Conservation (phyloP, 148 eudicot species). For the Beta vulgaris region DNA sequence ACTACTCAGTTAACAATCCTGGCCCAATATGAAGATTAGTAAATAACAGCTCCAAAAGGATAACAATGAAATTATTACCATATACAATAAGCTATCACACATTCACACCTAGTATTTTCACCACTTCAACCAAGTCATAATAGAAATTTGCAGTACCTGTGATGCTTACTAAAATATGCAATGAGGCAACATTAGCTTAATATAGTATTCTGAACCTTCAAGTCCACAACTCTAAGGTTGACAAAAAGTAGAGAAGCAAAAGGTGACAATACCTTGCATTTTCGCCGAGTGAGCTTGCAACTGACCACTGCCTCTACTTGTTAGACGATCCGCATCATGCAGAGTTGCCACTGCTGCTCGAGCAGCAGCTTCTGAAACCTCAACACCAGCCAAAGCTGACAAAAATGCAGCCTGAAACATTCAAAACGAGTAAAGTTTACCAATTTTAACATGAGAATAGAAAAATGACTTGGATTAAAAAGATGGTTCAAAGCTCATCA, state of each 20-base stretch:
- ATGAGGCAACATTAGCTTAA: background rate
- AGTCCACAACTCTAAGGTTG: background rate
- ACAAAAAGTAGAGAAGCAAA: background rate
- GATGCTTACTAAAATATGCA: background rate
- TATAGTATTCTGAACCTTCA: background rate
- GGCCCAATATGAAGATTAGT: background rate
- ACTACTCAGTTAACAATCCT: background rate
- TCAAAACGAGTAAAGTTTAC: background rate
- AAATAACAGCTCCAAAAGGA: background rate
- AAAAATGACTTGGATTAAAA: background rate
- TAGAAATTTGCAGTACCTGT: background rate
- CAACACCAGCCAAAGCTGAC: constrained; percentile 84
- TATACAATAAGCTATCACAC: background rate
- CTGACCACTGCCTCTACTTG: constrained; percentile 32
- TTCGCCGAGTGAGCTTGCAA: constrained; percentile 26
- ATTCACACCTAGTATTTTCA: background rate
- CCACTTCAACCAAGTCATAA: background rate
- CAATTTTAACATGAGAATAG: background rate
- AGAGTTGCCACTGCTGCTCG: constrained; percentile 73
- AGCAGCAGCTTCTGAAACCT: constrained; percentile 86
- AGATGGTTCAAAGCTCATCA: background rate
- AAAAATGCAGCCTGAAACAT: constrained; percentile 81
- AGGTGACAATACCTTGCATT: constrained; percentile 49
- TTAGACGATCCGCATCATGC: constrained; percentile 33
- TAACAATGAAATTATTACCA: background rate